Evolutionary conservation across 768 basidiomycete genomes (phyloP).

Genomic region (Boletus barrowsii): DNA sequence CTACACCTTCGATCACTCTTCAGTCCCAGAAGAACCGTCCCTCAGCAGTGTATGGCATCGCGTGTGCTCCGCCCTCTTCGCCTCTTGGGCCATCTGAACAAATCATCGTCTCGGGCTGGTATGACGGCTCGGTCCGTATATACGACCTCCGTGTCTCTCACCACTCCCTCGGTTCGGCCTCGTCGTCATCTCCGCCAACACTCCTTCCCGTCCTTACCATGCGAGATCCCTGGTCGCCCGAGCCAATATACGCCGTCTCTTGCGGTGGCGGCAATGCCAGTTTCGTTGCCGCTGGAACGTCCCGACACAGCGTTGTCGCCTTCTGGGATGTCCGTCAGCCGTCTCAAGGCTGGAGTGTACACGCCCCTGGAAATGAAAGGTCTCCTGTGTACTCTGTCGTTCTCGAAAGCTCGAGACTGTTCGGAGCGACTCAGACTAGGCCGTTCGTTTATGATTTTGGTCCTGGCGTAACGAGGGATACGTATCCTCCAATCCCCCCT

Average conservation of each 20-base stretch:
- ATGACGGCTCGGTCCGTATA: constrained; percentile 68
- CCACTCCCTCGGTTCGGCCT: constrained; percentile 16
- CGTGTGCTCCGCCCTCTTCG: constrained; percentile 55
- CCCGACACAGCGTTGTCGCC: constrained; percentile 72
- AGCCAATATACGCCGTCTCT: constrained; percentile 74
- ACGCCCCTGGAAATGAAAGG: constrained; percentile 74
- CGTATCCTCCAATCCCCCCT: constrained; percentile 45
- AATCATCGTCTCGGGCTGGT: constrained; percentile 79
- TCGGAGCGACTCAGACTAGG: constrained; percentile 73
- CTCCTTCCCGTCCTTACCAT: constrained; percentile 60
- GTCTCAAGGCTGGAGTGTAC: constrained; percentile 66
- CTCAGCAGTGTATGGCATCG: constrained; percentile 73
- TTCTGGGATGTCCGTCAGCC: constrained; percentile 79
- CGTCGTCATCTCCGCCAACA: constrained; percentile 26
- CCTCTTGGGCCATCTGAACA: constrained; percentile 71
- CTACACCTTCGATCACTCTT: constrained; percentile 48
- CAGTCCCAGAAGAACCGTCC: constrained; percentile 33
- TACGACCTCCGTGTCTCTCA: constrained; percentile 64
- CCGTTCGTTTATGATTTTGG: constrained; percentile 83
- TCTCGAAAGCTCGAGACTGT: constrained; percentile 75
- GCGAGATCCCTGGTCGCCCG: constrained; percentile 63
- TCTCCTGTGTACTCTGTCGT: constrained; percentile 76
- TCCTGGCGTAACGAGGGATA: constrained; percentile 51
- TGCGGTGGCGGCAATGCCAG: constrained; percentile 67
- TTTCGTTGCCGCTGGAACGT: constrained; percentile 73